phyloP scores from a whole-genome alignment of 1,284 basidiomycete genomes.

The Moesziomyces antarcticus region DNA sequence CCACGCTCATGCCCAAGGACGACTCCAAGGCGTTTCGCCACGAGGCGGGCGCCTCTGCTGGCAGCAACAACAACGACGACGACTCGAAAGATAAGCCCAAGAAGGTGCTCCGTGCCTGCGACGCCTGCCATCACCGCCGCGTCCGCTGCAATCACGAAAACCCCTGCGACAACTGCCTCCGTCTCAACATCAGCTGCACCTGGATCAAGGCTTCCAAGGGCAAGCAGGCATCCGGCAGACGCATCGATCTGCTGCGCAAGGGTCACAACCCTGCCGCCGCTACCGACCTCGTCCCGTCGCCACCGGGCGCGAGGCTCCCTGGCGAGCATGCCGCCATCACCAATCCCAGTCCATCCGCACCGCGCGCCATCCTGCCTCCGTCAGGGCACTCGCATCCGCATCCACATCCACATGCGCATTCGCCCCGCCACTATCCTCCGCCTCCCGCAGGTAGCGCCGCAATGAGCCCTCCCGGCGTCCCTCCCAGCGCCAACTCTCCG shows the following conservation, averaged over 20 bases:
- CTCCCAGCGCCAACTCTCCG: conserved; percentile 31
- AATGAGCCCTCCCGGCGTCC: conserved; percentile 39
- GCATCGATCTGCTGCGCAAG: conserved; percentile 48
- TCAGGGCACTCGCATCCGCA: not conserved
- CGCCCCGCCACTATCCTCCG: conserved; percentile 29
- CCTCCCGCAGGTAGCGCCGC: conserved; percentile 9
- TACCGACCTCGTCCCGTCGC: conserved; percentile 19
- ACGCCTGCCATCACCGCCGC: conserved; percentile 51
- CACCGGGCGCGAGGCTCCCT: conserved; percentile 11
- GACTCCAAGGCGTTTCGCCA: conserved; percentile 26
- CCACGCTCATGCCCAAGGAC: conserved; percentile 38
- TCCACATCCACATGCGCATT: conserved; percentile 3
- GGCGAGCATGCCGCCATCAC: conserved; percentile 22
- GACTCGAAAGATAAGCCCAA: conserved; percentile 43
- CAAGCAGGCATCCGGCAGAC: conserved; percentile 49
- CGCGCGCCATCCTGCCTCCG: conserved; percentile 21
- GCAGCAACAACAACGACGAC: conserved; percentile 17
- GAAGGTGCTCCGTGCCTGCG: conserved; percentile 46
- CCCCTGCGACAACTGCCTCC: conserved; percentile 58
- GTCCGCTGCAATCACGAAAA: conserved; percentile 57
- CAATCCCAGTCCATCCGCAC: conserved; percentile 20
- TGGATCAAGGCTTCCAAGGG: conserved; percentile 57
- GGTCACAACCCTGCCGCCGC: conserved; percentile 49
- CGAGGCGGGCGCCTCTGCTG: conserved; percentile 11
- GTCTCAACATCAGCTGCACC: conserved; percentile 58